Evolutionary conservation across 164 flowering plant species (phyloP), one percentile per base, ranked within the genome.

Genomic region (Houttuynia cordata): DNA sequence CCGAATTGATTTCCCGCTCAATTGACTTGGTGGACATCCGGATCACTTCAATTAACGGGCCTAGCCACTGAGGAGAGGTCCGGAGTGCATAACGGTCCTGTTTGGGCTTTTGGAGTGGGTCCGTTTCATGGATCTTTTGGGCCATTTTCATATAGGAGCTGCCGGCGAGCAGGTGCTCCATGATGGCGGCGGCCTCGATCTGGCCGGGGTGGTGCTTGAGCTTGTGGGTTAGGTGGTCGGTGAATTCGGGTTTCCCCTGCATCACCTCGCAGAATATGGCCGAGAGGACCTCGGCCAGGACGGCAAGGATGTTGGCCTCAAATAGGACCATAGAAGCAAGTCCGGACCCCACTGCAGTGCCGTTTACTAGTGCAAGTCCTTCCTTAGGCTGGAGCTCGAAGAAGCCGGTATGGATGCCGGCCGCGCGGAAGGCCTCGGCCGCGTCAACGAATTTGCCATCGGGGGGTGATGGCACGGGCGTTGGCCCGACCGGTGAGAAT

Each of bases 141-240:
- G 85, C 79, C 22, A 51, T 77, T 24, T 78, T 77, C 8, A 81
- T 73, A 52, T 74, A 83, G 2, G 75, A 59, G 55, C 83, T 78
- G 0, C 88, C 85, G 50, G 67, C 83, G 22, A 83, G 51, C 25
- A 83, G 70, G 53, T 83, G 82, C 65, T 83, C 88, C 88, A 83
- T 83, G 10, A 83, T 76, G 1, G 86, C 86, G 20, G 86, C 86
- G 25, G 86, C 81, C 51, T 81, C 86, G 54, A 81, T 82, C 22
- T 82, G 88, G 13, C 88, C 88, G 0, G 88, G 88, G 52, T 83
- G 88, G 42, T 83, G 88, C 69, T 81, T 83, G 71, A 81, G 53
- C 58, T 79, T 78, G 63, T 83, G 88, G 0, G 83, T 83, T 61
- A 81, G 62, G 66, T 79, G 83, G 56, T 81, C 86, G 0, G 86